These are phyloP conservation scores for Zalaria obscura DNA, from an alignment of 2,329 filamentous ascomycete species.

Conservation along the genomic window DNA sequence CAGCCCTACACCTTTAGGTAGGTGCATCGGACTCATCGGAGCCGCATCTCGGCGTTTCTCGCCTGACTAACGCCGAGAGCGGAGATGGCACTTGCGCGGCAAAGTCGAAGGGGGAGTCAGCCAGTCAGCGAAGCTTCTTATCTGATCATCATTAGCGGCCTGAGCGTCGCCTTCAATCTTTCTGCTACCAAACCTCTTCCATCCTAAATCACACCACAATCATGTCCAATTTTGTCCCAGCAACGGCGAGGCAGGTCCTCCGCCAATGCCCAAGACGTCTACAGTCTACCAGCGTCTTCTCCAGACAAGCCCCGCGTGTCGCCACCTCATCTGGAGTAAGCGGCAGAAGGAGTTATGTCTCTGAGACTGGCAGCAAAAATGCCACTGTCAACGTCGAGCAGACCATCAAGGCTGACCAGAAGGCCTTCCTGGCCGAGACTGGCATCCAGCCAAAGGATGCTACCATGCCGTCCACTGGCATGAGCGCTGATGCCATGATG, in stretches of 20 bases:
- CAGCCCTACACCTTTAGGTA: no score
- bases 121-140: no score
- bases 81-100: no score
- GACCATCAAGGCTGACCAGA: constrained; percentile 75
- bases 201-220: constrained; percentile 4
- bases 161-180: no score
- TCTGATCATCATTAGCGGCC: no score
- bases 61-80: no score
- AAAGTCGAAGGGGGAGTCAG: no score
- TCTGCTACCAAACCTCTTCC: no score
- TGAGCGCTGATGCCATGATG: constrained; percentile 53
- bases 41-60: no score
- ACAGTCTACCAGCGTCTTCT: constrained; percentile 24
- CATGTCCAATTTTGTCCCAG: constrained; percentile 42
- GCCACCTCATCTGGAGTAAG: constrained; percentile 19
- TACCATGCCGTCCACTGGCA: constrained; percentile 42
- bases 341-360: constrained; percentile 58
- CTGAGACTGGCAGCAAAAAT: constrained; percentile 63
- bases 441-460: constrained; percentile 41
- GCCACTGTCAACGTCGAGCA: constrained; percentile 73
- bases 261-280: constrained; percentile 39
- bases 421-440: constrained; percentile 53
- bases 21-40: no score
- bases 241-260: constrained; percentile 62
- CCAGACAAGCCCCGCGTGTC: constrained; percentile 25